Percentiles rank a stretch among this genome's conserved stretches.
Evolutionary conservation across 352 stramenopile genomes (phyloP).

Genomic region (Pythium volutum): DNA sequence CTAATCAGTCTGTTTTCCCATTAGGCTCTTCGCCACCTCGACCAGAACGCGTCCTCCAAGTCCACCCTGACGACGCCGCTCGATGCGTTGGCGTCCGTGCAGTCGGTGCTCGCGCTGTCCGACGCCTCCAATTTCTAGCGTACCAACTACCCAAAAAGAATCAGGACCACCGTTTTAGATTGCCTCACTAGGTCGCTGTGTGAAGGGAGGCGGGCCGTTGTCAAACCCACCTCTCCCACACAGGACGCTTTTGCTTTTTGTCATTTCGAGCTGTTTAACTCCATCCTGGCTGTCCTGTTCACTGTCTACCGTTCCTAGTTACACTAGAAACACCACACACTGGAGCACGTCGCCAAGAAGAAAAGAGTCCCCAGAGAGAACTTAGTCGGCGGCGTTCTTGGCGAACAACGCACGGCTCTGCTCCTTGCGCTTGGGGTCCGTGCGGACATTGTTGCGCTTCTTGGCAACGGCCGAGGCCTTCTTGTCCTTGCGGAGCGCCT

Average conservation of each 20-base stretch:
- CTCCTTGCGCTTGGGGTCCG: slow-evolving; percentile 65
- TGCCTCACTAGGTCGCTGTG: slow-evolving; percentile 1
- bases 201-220: background rate
- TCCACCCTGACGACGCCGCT: slow-evolving; percentile 1
- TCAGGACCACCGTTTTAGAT: slow-evolving; percentile 7
- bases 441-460: slow-evolving; percentile 87
- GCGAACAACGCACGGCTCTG: slow-evolving; percentile 75
- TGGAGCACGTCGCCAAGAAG: too few relatives aligned
- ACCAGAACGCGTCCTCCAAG: background rate
- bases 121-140: slow-evolving; percentile 22
- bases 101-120: slow-evolving; percentile 25
- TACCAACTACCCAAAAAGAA: too few relatives aligned
- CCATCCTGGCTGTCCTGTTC: background rate
- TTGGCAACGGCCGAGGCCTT: slow-evolving; percentile 77
- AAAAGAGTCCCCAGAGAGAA: too few relatives aligned
- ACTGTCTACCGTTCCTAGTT: too few relatives aligned
- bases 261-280: too few relatives aligned
- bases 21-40: slow-evolving; percentile 5
- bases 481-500: slow-evolving; percentile 88
- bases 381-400: slow-evolving; percentile 84
- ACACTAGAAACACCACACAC: too few relatives aligned
- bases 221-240: background rate
- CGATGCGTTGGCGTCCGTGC: slow-evolving; percentile 25
- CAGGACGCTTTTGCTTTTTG: too few relatives aligned
- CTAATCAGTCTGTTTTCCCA: background rate